A percentile compares a stretch with the other conserved stretches of the same genome.
phyloP scores from a whole-genome alignment of 306 rosid genomes.

The Pachyrhizus erosus region DNA sequence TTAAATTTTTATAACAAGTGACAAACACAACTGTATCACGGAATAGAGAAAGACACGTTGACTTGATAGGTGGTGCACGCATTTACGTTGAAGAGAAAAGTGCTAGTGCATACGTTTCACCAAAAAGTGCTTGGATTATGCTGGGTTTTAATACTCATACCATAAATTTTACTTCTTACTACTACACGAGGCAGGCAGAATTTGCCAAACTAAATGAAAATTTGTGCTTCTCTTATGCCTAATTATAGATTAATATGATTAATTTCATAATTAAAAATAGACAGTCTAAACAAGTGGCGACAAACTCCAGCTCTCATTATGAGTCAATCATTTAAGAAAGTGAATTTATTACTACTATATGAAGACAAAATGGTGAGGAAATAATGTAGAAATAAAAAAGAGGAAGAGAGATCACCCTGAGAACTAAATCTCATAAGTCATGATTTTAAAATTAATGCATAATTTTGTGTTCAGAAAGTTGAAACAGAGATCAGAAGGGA shows the following conservation, averaged over 20 bases:
- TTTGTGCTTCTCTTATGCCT: not conserved
- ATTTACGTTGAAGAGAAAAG: not conserved
- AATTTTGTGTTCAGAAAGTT: too few species aligned
- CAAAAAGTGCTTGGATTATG: not conserved
- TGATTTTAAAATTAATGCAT: too few species aligned
- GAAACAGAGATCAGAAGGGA: not conserved
- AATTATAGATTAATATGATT: not conserved
- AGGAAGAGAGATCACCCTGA: not conserved
- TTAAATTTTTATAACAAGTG: constrained; percentile 6
- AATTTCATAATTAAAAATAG: not conserved
- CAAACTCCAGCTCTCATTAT: not conserved
- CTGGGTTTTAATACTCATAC: not conserved
- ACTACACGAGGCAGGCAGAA: not conserved
- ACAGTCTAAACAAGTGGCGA: constrained; percentile 11
- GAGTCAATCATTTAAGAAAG: too few species aligned
- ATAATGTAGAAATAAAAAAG: not conserved
- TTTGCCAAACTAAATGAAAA: not conserved
- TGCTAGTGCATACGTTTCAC: not conserved
- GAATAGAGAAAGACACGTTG: not conserved
- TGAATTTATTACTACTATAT: too few species aligned
- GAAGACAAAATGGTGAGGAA: too few species aligned
- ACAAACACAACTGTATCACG: not conserved
- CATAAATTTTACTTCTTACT: constrained; percentile 30
- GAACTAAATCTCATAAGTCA: not conserved
- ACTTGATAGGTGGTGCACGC: constrained; percentile 12